phyloP scores from a whole-genome alignment of 495 filamentous ascomycete genomes.

The Neurospora sp. region DNA sequence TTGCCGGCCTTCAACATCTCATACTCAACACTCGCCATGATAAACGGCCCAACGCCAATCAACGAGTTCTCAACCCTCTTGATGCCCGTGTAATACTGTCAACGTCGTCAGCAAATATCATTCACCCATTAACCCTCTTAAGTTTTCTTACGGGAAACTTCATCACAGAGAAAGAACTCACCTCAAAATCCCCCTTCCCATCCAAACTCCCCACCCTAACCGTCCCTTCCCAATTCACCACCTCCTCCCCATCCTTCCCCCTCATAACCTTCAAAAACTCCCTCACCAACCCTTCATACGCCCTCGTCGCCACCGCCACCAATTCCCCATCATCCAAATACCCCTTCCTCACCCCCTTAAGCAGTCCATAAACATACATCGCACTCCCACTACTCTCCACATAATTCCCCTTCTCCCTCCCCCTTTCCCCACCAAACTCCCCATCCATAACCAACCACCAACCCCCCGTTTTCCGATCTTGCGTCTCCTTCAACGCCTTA shows the following conservation, averaged over 20 bases:
- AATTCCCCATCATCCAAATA: constrained; percentile 20
- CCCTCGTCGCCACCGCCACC: constrained; percentile 20
- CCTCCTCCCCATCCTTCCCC: constrained; percentile 19
- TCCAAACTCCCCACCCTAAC: constrained; percentile 46
- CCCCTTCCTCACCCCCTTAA: constrained; percentile 36
- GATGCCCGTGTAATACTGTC: constrained; percentile 6
- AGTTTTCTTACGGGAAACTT: neutral
- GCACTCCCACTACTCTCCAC: constrained; percentile 51
- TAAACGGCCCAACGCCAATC: constrained; percentile 3
- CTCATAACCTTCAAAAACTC: constrained; percentile 23
- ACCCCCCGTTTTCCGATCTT: constrained; percentile 37
- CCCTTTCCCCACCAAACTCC: constrained; percentile 19
- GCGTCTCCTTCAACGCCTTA: constrained; percentile 30
- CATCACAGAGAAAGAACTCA: constrained; percentile 4
- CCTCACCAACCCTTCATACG: constrained; percentile 14
- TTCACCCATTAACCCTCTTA: no score
- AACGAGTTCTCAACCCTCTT: constrained; percentile 3
- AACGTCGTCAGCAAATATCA: no score
- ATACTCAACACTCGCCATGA: constrained; percentile 2
- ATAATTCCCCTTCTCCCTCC: constrained; percentile 40
- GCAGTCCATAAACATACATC: constrained; percentile 48
- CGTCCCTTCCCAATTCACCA: constrained; percentile 42
- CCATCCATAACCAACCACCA: constrained; percentile 53
- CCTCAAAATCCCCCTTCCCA: constrained; percentile 38
- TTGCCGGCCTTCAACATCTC: neutral